Evolutionary conservation across 176 grass and related monocot species (phyloP).

Genomic region (Hyparrhenia diplandra): DNA sequence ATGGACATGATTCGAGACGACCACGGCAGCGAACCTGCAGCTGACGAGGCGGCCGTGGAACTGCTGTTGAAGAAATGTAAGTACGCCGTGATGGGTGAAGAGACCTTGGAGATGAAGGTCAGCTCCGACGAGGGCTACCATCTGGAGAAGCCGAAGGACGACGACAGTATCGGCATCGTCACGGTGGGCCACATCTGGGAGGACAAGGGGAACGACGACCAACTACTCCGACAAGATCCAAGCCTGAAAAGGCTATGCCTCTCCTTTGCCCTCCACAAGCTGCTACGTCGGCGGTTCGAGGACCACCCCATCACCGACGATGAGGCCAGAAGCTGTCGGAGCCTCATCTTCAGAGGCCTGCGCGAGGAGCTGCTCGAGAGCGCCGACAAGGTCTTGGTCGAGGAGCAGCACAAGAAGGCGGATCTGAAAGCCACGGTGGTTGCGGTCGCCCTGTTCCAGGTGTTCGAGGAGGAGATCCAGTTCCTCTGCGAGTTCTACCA

Average conservation of each 20-base stretch:
- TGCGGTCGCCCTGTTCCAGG: background rate
- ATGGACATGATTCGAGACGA: background rate
- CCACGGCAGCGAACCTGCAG: too few relatives aligned
- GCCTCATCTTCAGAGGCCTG: background rate
- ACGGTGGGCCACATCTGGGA: background rate
- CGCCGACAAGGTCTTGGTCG: background rate
- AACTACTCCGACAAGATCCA: background rate
- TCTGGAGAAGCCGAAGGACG: background rate
- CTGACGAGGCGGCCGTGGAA: background rate
- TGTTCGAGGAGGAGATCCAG: background rate
- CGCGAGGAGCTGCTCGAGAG: too few relatives aligned
- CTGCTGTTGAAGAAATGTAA: background rate
- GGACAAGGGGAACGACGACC: background rate
- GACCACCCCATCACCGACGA: background rate
- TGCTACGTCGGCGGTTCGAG: conserved; percentile 1
- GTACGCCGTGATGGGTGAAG: background rate
- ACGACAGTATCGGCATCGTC: background rate
- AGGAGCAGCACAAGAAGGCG: too few relatives aligned
- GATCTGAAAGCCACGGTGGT: background rate
- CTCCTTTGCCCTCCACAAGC: conserved; percentile 13
- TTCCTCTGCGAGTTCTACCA: background rate
- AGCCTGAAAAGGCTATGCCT: background rate
- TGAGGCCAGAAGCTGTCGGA: background rate
- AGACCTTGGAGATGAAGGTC: background rate
- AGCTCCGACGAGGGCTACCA: background rate